A percentile compares a stretch with the other conserved stretches of the same genome.
These are phyloP conservation scores for Epicoccum nigrum DNA, from an alignment of 2,329 filamentous ascomycete species.

Conservation along the genomic window DNA sequence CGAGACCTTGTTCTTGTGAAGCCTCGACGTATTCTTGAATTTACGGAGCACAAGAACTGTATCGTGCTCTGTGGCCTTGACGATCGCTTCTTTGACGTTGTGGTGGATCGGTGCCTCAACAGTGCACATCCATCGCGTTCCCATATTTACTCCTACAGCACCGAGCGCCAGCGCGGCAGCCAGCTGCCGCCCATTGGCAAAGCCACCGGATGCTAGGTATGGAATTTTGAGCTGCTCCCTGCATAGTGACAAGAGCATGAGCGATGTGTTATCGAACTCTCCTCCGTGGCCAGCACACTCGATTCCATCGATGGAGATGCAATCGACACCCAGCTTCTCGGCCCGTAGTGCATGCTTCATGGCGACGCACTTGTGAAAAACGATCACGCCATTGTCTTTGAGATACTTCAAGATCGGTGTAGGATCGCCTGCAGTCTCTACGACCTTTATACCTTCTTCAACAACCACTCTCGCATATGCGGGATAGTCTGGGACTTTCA, in stretches of 20 bases:
- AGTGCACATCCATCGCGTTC: conserved; percentile 38
- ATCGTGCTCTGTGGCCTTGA: conserved; percentile 31
- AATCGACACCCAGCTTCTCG: conserved; percentile 34
- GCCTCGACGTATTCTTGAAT: conserved; percentile 33
- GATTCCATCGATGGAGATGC: conserved; percentile 36
- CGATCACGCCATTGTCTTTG: conserved; percentile 32
- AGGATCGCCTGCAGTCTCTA: conserved; percentile 38
- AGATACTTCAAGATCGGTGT: conserved; percentile 33
- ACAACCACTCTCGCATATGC: conserved; percentile 33
- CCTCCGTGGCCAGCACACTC: conserved; percentile 54
- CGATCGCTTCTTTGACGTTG: conserved; percentile 36
- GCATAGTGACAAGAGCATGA: conserved; percentile 48
- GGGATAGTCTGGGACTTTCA: conserved; percentile 36
- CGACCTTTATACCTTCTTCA: conserved; percentile 35
- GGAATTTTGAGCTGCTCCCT: conserved; percentile 37
- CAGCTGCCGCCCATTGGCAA: conserved; percentile 34
- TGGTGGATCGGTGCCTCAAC: conserved; percentile 34
- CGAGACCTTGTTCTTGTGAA: conserved; percentile 37
- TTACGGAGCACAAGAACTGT: conserved; percentile 36
- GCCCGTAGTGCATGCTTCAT: conserved; percentile 34
- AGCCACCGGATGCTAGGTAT: conserved; percentile 36
- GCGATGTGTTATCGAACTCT: conserved; percentile 60
- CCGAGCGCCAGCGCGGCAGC: conserved; percentile 36
- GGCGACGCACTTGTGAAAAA: conserved; percentile 38
- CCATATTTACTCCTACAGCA: conserved; percentile 37